Percentiles rank a stretch among this genome's conserved stretches.
Evolutionary conservation across 1,139 yeast species (phyloP).

Genomic region (Debaryomycetaceae sp.): DNA sequence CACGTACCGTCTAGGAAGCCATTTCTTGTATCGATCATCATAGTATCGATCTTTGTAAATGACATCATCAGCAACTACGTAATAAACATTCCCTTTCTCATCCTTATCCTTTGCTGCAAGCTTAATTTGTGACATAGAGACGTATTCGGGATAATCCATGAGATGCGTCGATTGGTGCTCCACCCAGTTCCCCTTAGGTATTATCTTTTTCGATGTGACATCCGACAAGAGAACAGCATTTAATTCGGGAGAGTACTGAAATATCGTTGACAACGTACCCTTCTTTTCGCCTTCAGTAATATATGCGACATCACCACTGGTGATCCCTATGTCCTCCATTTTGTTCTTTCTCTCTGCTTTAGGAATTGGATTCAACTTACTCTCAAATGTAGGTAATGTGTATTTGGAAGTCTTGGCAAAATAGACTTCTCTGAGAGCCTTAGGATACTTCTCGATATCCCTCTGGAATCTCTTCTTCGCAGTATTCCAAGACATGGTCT

Average conservation of each 20-base stretch:
- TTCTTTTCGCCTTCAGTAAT: slow-evolving; percentile 65
- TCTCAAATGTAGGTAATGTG: slow-evolving; percentile 37
- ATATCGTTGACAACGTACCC: slow-evolving; percentile 64
- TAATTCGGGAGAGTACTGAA: slow-evolving; percentile 26
- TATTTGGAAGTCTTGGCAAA: slow-evolving; percentile 22
- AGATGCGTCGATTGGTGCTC: slow-evolving; percentile 73
- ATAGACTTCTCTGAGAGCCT: slow-evolving; percentile 25
- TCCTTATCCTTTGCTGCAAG: slow-evolving; percentile 77
- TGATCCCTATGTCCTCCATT: slow-evolving; percentile 32
- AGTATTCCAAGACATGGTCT: slow-evolving; percentile 35
- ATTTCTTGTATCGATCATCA: slow-evolving; percentile 69
- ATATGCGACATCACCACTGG: slow-evolving; percentile 43
- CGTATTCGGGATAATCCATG: slow-evolving; percentile 59
- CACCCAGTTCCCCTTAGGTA: slow-evolving; percentile 71
- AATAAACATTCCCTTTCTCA: slow-evolving; percentile 53
- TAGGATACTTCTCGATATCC: slow-evolving; percentile 33
- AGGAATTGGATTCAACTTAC: slow-evolving; percentile 21
- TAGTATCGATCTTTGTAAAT: slow-evolving; percentile 64
- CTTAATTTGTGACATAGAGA: slow-evolving; percentile 43
- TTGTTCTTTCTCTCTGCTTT: slow-evolving; percentile 24
- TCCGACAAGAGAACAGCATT: slow-evolving; percentile 36
- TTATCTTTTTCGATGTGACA: slow-evolving; percentile 31
- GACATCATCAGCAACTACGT: slow-evolving; percentile 75
- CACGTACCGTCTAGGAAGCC: slow-evolving; percentile 77
- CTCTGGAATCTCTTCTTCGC: slow-evolving; percentile 36